These are phyloP conservation scores for Candida anutae DNA, from an alignment of 1,139 yeast genomes.

Conservation along the genomic window DNA sequence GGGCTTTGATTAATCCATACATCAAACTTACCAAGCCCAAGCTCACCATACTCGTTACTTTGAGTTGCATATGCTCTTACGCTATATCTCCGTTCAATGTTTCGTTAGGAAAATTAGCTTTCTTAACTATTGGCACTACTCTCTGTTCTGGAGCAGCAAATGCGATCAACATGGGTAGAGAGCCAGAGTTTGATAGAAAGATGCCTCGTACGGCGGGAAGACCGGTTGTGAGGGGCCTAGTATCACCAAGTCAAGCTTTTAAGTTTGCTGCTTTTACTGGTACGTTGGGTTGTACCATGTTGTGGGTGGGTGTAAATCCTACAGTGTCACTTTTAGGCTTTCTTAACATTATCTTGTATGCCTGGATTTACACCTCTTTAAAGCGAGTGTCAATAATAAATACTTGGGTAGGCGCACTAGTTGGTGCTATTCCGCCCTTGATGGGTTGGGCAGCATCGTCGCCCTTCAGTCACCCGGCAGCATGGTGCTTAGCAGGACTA, in stretches of 20 bases:
- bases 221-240: constrained; percentile 82
- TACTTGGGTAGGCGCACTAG: constrained; percentile 98
- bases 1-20: constrained; percentile 47
- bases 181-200: constrained; percentile 77
- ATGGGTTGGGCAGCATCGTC: constrained; percentile 99
- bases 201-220: constrained; percentile 88
- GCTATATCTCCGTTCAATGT: constrained; percentile 83
- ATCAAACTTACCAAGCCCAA: constrained; percentile 83
- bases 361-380: constrained; percentile 86
- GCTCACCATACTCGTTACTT: constrained; percentile 76
- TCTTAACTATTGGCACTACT: constrained; percentile 78
- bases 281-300: constrained; percentile 55
- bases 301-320: constrained; percentile 79
- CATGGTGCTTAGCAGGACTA: constrained; percentile 88
- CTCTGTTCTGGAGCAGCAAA: constrained; percentile 91
- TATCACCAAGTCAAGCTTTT: constrained; percentile 72
- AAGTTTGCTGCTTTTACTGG: constrained; percentile 74
- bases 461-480: constrained; percentile 77
- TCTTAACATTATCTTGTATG: constrained; percentile 69
- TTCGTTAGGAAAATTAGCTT: constrained; percentile 59
- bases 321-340: constrained; percentile 75
- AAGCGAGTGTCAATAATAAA: constrained; percentile 78
- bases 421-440: constrained; percentile 96
- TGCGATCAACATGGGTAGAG: constrained; percentile 95
- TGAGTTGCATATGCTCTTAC: constrained; percentile 88